These are phyloP conservation scores for Backusella westeae DNA, from an alignment of 192 early-diverging fungal species.

Conservation along the genomic window DNA sequence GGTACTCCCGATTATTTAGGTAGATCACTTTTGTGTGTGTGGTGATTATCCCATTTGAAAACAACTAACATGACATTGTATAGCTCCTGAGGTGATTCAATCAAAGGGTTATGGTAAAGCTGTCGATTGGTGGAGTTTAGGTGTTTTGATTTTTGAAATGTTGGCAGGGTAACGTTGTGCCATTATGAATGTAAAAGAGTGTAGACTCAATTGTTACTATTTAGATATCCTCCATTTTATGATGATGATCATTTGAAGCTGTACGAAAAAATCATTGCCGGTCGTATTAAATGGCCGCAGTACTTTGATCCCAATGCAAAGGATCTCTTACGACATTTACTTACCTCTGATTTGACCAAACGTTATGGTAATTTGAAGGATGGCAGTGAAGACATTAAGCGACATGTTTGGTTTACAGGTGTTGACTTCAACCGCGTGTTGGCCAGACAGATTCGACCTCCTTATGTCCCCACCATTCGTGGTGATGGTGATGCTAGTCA, in stretches of 20 bases:
- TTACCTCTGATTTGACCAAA: constrained; percentile 73
- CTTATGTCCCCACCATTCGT: constrained; percentile 53
- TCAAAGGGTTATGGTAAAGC: constrained; percentile 90
- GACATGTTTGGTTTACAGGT: constrained; percentile 65
- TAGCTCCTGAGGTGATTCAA: constrained; percentile 87
- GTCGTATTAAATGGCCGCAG: constrained; percentile 66
- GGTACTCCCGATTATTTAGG: constrained; percentile 76
- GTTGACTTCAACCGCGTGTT: constrained; percentile 59
- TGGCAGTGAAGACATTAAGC: constrained; percentile 66
- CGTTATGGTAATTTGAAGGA: constrained; percentile 76
- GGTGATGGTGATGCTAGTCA: constrained; percentile 55
- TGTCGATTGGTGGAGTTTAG: constrained; percentile 96
- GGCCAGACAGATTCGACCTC: constrained; percentile 49
- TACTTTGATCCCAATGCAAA: constrained; percentile 75
- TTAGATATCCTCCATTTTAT: constrained; percentile 84
- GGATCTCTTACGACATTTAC: constrained; percentile 68
- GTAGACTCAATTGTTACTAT: background rate
- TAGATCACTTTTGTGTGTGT: background rate
- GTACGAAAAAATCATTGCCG: constrained; percentile 90
- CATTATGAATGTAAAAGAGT: background rate
- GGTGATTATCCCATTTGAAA: background rate
- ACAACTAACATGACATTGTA: background rate
- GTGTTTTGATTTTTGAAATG: constrained; percentile 94
- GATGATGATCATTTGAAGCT: constrained; percentile 92
- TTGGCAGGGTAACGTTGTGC: constrained; percentile 63